Evolutionary conservation across 805 yeast species (phyloP).

Genomic region (Blastobotrys muscicola): DNA sequence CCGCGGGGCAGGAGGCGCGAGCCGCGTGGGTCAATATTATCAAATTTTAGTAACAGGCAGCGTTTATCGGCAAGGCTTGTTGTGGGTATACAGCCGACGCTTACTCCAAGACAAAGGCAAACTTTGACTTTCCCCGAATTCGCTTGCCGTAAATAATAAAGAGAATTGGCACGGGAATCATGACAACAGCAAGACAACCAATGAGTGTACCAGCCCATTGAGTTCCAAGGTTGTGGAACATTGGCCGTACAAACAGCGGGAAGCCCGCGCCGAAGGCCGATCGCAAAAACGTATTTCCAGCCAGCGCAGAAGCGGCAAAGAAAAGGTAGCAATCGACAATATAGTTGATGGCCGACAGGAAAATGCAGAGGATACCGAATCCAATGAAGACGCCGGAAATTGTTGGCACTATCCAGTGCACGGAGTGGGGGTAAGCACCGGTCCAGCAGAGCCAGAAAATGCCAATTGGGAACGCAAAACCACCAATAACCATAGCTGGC

Average conservation of each 20-base stretch:
- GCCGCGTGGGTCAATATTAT: too few species aligned
- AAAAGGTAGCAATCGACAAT: conserved; percentile 60
- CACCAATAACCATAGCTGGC: conserved; percentile 66
- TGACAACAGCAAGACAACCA: conserved; percentile 47
- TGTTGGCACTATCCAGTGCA: conserved; percentile 80
- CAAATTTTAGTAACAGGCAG: too few species aligned
- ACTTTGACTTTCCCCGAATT: conserved; percentile 49
- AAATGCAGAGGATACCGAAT: conserved; percentile 57
- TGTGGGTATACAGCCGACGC: background rate
- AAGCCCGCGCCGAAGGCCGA: conserved; percentile 59
- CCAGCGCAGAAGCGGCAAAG: conserved; percentile 71
- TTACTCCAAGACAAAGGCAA: conserved; percentile 10
- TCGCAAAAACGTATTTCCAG: conserved; percentile 64
- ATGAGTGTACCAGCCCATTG: conserved; percentile 74
- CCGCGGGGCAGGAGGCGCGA: too few species aligned
- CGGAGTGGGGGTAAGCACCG: conserved; percentile 57
- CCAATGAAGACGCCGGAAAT: conserved; percentile 57
- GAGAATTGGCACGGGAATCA: conserved; percentile 61
- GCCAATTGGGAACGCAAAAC: conserved; percentile 64
- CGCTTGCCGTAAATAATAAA: conserved; percentile 50
- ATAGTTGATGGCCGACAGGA: conserved; percentile 62
- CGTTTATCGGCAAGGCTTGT: too few species aligned
- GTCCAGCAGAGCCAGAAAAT: conserved; percentile 85
- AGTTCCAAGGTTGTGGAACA: conserved; percentile 59
- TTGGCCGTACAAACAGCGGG: conserved; percentile 62